Conservation (phyloP, 2,329 filamentous ascomycete genomes). For the Trichoderma endophyticum region DNA sequence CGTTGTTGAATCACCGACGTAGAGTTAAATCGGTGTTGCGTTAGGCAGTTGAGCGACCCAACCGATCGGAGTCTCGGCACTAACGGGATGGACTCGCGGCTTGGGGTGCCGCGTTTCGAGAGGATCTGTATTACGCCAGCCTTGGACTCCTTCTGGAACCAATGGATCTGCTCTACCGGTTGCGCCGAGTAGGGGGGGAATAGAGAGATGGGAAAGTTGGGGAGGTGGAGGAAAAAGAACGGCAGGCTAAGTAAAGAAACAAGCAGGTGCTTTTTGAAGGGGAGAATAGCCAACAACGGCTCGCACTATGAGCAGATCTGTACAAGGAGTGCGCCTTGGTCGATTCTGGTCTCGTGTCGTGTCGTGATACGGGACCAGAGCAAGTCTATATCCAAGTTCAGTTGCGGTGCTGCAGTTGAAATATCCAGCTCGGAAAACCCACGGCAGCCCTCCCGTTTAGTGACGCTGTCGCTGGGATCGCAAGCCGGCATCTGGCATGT, state of each 20-base stretch:
- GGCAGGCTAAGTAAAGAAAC: background rate
- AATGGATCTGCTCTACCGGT: background rate
- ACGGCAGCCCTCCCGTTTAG: constrained; percentile 21
- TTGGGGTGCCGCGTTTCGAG: background rate
- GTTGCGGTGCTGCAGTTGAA: constrained; percentile 21
- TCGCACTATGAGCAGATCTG: constrained; percentile 17
- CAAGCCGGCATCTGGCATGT: constrained; percentile 16
- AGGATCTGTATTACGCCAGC: constrained; percentile 13
- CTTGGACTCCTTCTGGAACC: background rate
- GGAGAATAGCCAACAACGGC: background rate
- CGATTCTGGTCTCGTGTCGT: constrained; percentile 19
- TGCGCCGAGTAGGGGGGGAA: background rate
- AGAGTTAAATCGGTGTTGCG: background rate
- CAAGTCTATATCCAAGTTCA: constrained; percentile 24
- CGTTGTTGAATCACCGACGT: constrained; percentile 6
- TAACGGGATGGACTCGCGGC: constrained; percentile 6
- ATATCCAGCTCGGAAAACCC: constrained; percentile 21
- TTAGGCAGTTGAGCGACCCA: constrained; percentile 12
- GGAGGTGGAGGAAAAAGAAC: background rate
- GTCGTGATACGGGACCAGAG: constrained; percentile 23
- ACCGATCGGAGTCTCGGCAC: constrained; percentile 13
- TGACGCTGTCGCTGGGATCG: constrained; percentile 18
- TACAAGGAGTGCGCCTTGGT: constrained; percentile 21
- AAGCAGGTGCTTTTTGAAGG: background rate
- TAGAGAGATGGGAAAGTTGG: background rate